Evolutionary conservation across 2,329 filamentous ascomycete species (phyloP), one percentile per base, ranked within the genome.

Genomic region (Lojkania enalia): DNA sequence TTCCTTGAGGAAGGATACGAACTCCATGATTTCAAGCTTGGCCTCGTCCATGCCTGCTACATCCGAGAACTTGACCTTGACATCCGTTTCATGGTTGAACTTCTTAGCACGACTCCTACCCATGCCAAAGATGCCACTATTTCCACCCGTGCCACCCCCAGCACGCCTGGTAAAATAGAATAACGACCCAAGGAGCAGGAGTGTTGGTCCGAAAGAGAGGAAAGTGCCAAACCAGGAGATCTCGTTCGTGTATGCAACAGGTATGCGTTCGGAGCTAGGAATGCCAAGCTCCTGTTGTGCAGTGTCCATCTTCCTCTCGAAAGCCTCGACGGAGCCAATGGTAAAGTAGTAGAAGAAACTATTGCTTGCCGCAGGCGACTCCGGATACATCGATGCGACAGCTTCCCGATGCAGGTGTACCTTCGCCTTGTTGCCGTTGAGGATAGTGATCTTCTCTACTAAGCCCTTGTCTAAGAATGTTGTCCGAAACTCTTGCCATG

Each of bases 1-100:
- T 62, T 94, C 87, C 77, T 96, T 92, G 52, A 99, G 74, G 78
- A 99, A 99, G 67, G 87, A 91, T 57, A 99, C 94, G 62, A 99
- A 99, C 72, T 99, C 94, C 90, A 97, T 96, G 58, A 99, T 99
- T 73, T 99, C 94, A 44, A 85, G 78, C 79, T 99, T 99, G 45
- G 94, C 94, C 74, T 99, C 94, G 68, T 99, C 94, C 85, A 97
- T 92, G 57, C 94, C 94, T 31, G 94, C 94, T 32, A 99, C 94
- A 67, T 99, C 94, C 35, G 88, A 78, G 69, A 99, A 99, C 72
- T 96, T 97, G 71, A 95, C 91, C 74, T 95, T 96, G 75, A 99
- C 82, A 45, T 94, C 89, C 9, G 88, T 89, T 76, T 99, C 94
- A 58, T 96, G 91, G 70, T 96, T 99, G 78, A 97, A 99, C 63